Evolutionary conservation across 2,329 filamentous ascomycete genomes (phyloP), one percentile per base, ranked within the genome.

Genomic region (Clarireedia paspali): DNA sequence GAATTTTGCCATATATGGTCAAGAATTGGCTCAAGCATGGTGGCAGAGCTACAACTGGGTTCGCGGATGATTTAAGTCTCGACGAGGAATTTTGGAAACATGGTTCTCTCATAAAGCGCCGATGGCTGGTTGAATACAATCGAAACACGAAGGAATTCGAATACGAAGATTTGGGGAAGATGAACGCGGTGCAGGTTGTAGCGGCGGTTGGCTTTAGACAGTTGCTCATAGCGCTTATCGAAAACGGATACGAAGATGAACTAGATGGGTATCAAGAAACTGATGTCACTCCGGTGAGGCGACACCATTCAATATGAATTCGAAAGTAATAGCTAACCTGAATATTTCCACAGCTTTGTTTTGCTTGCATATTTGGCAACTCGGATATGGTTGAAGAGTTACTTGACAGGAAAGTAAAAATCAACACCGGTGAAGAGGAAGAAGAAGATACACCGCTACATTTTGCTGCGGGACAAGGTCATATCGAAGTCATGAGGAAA

Each of bases 21-120:
- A 55, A 55, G 38, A 38, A 55, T 47, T 55, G 53, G 53, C 53
- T 55, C 20, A 36, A 50, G 17, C 53, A 55, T 36, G 53, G 34
- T 14, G 44, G 47, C 23, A 46, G 50, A 44, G 53, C 53, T 26
- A 55, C 53, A 2, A 26, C 15, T 7, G 53, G 49, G 34, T 42
- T 55, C 15, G 45, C 47, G 14, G 53, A 55, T 9, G 47, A 49
- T 24, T 45, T 55, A 38, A 50, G 47, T 50, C 23, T 55, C 2
- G 47, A 55, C 24, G 36, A 55, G 12, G 53, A 50, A 26, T 55
- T 55, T 24, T 55, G 53, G 53, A 26, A 27, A 14, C 4, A 10
- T 42, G 26, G 42, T 14, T 44, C 53, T 9, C 39, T 38, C 2
- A 50, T 50, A 14, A 34, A 46, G 7, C 53, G 53, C 6, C 53